These are phyloP conservation scores for Dactylellina parvicollis DNA, from an alignment of 2,329 filamentous ascomycete species.

Conservation along the genomic window DNA sequence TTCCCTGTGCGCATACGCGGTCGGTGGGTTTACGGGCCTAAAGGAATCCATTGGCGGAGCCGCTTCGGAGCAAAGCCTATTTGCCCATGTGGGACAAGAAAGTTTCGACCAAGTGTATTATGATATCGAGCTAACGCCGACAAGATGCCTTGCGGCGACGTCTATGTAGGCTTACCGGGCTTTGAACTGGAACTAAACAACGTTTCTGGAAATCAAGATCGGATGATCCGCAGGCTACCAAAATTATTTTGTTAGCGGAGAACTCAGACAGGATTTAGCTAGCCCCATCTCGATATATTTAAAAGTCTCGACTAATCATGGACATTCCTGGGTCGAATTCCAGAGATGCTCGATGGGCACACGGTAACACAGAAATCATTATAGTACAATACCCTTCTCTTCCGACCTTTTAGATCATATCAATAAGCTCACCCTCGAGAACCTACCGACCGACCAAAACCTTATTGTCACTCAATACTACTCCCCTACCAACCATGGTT, in stretches of 20 bases:
- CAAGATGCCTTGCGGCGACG: conserved; percentile 22
- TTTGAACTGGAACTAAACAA: conserved; percentile 7
- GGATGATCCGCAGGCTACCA: conserved; percentile 13
- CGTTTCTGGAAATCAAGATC: conserved; percentile 19
- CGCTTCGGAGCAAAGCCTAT: background rate
- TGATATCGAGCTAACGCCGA: conserved; percentile 14
- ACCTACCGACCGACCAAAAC: background rate
- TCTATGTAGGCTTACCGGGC: conserved; percentile 22
- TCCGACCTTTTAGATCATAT: background rate
- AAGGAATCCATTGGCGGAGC: conserved; percentile 25
- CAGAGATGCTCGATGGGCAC: background rate
- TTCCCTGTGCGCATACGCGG: conserved; percentile 11
- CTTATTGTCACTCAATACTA: background rate
- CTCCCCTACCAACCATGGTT: conserved; percentile 21
- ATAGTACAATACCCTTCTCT: background rate
- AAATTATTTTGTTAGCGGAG: no score
- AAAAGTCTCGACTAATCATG: conserved; percentile 9
- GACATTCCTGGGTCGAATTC: background rate
- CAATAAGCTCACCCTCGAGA: background rate
- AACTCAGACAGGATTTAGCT: no score
- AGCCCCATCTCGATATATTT: conserved; percentile 17
- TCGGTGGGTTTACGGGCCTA: conserved; percentile 6
- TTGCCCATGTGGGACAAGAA: background rate
- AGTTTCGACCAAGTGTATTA: conserved; percentile 4
- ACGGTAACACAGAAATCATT: background rate